Evolutionary conservation across 305 asterid species (phyloP).

Genomic region (Solanum hybrid): DNA sequence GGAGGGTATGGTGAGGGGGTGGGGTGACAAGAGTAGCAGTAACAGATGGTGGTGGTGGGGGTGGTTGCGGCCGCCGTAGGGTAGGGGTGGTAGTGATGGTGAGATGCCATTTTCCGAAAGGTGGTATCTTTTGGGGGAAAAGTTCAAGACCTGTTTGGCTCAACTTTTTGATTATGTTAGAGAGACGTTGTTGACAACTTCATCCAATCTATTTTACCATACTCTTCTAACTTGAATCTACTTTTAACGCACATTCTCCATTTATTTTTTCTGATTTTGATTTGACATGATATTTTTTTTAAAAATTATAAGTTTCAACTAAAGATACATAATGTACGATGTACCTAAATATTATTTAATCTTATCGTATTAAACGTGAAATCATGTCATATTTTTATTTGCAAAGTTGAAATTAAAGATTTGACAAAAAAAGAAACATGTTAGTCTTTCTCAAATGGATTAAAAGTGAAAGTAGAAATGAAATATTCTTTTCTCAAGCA

Average conservation of each 20-base stretch:
- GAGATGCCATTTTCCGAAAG: conserved; percentile 34
- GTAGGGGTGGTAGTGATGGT: conserved; percentile 22
- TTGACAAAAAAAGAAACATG: not conserved
- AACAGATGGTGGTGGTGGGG: conserved; percentile 13
- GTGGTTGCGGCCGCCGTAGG: conserved; percentile 10
- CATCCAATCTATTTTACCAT: not conserved
- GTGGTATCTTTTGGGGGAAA: not conserved
- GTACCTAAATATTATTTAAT: not conserved
- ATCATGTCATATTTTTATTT: too few relatives aligned
- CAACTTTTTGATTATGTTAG: not conserved
- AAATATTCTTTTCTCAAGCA: not conserved
- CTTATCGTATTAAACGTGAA: rapidly evolving
- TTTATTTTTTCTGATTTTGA: not conserved
- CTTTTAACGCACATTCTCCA: not conserved
- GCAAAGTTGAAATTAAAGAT: not conserved
- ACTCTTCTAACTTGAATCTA: not conserved
- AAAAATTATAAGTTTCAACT: not conserved
- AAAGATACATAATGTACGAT: not conserved
- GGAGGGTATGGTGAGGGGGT: conserved; percentile 16
- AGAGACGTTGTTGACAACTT: not conserved
- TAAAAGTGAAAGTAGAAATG: not conserved
- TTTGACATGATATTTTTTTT: rapidly evolving
- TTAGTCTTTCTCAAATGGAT: not conserved
- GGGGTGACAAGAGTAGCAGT: conserved; percentile 9
- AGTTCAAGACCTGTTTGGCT: not conserved